phyloP scores from a whole-genome alignment of 148 eudicot genomes.

The Linanthus parryae region DNA sequence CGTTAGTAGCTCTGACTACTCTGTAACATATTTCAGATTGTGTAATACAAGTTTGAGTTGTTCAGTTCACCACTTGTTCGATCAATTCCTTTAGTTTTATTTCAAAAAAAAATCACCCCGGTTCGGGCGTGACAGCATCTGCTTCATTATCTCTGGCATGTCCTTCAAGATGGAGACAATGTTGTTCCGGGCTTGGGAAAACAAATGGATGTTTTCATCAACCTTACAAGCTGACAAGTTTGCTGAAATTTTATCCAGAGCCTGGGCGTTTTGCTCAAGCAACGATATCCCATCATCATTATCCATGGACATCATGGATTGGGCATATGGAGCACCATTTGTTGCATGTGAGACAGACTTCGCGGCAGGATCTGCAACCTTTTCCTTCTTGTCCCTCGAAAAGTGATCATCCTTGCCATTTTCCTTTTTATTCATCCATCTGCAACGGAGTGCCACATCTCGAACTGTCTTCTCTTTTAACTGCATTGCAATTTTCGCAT shows the following conservation, averaged over 20 bases:
- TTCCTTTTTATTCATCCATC: constrained; percentile 67
- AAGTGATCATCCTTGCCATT: no score
- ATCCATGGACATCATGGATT: constrained; percentile 6
- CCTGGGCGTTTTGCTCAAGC: constrained; percentile 84
- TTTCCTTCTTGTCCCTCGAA: no score
- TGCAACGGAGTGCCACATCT: constrained; percentile 71
- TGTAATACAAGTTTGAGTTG: no score
- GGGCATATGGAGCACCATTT: constrained; percentile 8
- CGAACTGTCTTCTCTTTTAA: constrained; percentile 72
- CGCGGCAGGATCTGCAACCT: constrained; percentile 6
- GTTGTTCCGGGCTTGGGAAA: constrained; percentile 70
- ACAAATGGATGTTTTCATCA: constrained; percentile 67
- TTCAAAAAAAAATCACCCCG: no score
- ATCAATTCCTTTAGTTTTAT: no score
- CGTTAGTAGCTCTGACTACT: no score
- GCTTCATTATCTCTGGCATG: constrained; percentile 87
- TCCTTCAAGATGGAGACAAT: constrained; percentile 55
- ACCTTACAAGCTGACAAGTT: constrained; percentile 72
- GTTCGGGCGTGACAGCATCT: constrained; percentile 95
- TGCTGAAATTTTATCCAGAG: constrained; percentile 65
- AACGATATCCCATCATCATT: constrained; percentile 23
- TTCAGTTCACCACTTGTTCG: no score
- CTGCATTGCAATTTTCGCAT: constrained; percentile 68
- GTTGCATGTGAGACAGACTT: constrained; percentile 5
- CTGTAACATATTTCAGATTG: no score